Base-by-base conservation (phyloP, 2,329 filamentous ascomycete genomes). In the Falciphora oryzae region DNA sequence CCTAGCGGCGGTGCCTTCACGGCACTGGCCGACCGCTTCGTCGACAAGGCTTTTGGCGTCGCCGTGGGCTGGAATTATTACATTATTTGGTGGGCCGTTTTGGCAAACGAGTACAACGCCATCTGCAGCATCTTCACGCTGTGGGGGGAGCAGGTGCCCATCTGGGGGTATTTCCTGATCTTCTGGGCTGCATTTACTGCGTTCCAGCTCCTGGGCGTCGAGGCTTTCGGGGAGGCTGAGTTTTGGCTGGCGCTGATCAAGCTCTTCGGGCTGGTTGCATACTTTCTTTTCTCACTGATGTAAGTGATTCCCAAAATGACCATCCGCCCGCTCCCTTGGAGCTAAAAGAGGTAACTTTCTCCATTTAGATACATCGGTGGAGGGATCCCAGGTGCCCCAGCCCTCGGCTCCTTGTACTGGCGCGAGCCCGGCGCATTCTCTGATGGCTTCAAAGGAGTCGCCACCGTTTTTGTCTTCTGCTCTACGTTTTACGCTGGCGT, bases 161-260 rank as follows among this genome's bases (percentile, higher is more conserved):
- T 83, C 72, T 92, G 79, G 89, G 89, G 80, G 66, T 93, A 81
- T 72, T 91, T 92, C 65, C 78, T 89, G 35, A 83, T 92, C n/a
- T 87, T 92, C 69, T 92, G 89, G 86, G 83, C 73, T n/a, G 76
- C 86, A 0, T 90, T 93, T 67, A 79, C 88, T 0, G 80, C 77
- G 0, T 86, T 92, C 65, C 90, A 92, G 70, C 80, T 92, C 44
- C 78, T 92, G 1, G 89, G 89, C 1, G 87, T 93, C 1, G 85
- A 88, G 69, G 85, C 88, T 4, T 93, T 92, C 72, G 90, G 90
- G 18, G 90, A 93, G 72, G 86, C 89, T 13, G 91, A 94, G 72
- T 92, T 93, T 71, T 93, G 89, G 89, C 83, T 93, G 65, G 88
- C 89, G 0, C 81, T 89, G 22, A 76, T 92, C 72, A 93, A 93